A percentile compares a stretch with the other conserved stretches of the same genome.
Evolutionary conservation across 2,329 filamentous ascomycete genomes (phyloP).

Genomic region (Trichoderma afroharzianum): DNA sequence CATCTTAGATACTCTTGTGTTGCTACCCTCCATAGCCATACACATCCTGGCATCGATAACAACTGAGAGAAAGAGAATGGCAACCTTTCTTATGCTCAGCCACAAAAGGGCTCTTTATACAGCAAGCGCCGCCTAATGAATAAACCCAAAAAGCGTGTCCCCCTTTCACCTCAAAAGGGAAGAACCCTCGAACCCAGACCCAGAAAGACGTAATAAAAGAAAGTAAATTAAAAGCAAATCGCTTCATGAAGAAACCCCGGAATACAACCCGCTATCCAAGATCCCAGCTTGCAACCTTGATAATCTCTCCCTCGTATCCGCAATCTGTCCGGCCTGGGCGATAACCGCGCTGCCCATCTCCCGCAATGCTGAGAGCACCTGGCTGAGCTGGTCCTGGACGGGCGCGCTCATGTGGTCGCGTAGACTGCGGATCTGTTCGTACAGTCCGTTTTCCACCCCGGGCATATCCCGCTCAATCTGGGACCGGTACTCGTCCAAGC

Average conservation of each 20-base stretch:
- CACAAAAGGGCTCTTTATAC: not conserved
- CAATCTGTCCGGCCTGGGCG: constrained; percentile 41
- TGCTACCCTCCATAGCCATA: constrained; percentile 24
- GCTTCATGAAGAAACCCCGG: constrained; percentile 31
- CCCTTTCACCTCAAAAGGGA: not conserved
- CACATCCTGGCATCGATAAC: constrained; percentile 24
- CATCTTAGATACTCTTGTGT: constrained; percentile 2
- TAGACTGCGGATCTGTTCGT: constrained; percentile 40
- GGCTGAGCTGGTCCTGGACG: constrained; percentile 38
- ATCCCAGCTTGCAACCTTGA: constrained; percentile 41
- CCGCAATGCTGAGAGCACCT: constrained; percentile 36
- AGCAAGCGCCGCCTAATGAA: constrained; percentile 11
- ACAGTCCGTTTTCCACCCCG: constrained; percentile 44
- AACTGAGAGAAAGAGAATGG: not conserved
- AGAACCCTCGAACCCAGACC: not conserved
- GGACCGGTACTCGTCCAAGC: constrained; percentile 42
- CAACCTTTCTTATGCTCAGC: not conserved
- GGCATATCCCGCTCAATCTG: constrained; percentile 48
- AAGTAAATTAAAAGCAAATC: not conserved
- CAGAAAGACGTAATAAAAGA: not conserved
- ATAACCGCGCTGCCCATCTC: constrained; percentile 41
- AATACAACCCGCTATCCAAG: constrained; percentile 36
- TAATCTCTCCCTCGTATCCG: constrained; percentile 40
- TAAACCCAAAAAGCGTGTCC: not conserved
- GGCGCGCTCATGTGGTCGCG: constrained; percentile 32